These are phyloP conservation scores for Tubosaeta sp. DNA, from an alignment of 768 basidiomycete genomes.

Conservation along the genomic window DNA sequence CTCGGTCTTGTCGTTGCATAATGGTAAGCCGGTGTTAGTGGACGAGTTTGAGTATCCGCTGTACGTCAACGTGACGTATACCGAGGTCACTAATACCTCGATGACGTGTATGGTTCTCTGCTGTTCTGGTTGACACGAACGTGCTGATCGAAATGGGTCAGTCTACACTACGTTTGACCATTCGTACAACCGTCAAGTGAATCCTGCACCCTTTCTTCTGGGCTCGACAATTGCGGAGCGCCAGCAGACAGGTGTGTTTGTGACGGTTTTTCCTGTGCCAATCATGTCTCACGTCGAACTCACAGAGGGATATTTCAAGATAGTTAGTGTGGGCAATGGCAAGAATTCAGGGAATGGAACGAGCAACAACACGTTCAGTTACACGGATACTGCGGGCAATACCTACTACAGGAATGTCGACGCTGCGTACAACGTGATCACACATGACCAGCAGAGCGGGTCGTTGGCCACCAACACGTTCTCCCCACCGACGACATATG, in stretches of 20 bases:
- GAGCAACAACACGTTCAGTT: conserved; percentile 63
- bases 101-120: conserved; percentile 9
- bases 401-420: conserved; percentile 59
- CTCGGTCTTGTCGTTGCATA: conserved; percentile 44
- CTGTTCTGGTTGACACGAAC: background rate
- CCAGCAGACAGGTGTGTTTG: conserved; percentile 52
- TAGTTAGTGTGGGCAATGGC: conserved; percentile 42
- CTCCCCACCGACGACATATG: conserved; percentile 4
- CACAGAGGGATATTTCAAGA: conserved; percentile 49
- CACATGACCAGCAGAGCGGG: conserved; percentile 54
- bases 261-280: background rate
- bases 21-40: conserved; percentile 38
- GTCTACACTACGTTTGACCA: conserved; percentile 59
- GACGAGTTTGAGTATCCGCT: conserved; percentile 56
- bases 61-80: conserved; percentile 36
- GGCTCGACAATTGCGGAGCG: conserved; percentile 54
- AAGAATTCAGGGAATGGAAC: conserved; percentile 57
- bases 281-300: background rate
- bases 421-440: conserved; percentile 58
- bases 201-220: conserved; percentile 56
- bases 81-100: conserved; percentile 30
- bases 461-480: conserved; percentile 32
- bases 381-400: conserved; percentile 55
- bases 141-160: conserved; percentile 20
- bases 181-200: conserved; percentile 56